These are phyloP conservation scores for Fusarium chuoi DNA, from an alignment of 2,329 filamentous ascomycete genomes.

Conservation along the genomic window DNA sequence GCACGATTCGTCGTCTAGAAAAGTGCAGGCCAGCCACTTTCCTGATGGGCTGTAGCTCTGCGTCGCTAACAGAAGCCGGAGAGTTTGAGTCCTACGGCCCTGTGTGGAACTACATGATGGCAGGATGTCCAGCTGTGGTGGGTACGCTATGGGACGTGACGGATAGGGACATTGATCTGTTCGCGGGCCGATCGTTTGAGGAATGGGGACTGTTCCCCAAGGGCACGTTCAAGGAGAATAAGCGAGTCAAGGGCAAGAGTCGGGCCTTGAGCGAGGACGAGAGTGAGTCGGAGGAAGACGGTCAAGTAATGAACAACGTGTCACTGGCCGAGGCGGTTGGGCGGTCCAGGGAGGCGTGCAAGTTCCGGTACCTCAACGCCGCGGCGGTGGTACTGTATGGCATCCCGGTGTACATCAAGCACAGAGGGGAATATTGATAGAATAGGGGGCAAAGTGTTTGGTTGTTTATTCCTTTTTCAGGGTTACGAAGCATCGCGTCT, in stretches of 20 bases:
- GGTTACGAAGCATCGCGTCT: conserved; percentile 9
- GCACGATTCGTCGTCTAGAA: conserved; percentile 81
- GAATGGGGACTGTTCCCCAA: conserved; percentile 80
- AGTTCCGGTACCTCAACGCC: conserved; percentile 90
- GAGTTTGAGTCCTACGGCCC: conserved; percentile 93
- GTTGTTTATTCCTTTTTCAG: conserved; percentile 2
- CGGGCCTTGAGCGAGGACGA: conserved; percentile 37
- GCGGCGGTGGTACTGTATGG: conserved; percentile 95
- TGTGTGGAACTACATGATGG: conserved; percentile 90
- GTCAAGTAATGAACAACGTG: conserved; percentile 50
- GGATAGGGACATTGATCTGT: conserved; percentile 95
- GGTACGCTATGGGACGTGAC: conserved; percentile 98
- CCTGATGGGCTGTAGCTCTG: conserved; percentile 94
- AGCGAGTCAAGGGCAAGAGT: conserved; percentile 44
- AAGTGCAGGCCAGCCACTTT: conserved; percentile 81
- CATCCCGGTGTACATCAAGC: conserved; percentile 83
- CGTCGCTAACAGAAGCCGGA: conserved; percentile 78
- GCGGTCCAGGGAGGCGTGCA: conserved; percentile 79
- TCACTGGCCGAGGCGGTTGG: conserved; percentile 85
- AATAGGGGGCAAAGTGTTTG: conserved; percentile 18
- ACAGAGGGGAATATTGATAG: conserved; percentile 38
- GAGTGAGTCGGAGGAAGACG: conserved; percentile 39
- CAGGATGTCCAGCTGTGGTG: conserved; percentile 85
- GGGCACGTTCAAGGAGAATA: conserved; percentile 56
- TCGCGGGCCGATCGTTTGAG: conserved; percentile 81